phyloP scores from a whole-genome alignment of 192 early-diverging fungal species.

The Coemansia sp. region DNA sequence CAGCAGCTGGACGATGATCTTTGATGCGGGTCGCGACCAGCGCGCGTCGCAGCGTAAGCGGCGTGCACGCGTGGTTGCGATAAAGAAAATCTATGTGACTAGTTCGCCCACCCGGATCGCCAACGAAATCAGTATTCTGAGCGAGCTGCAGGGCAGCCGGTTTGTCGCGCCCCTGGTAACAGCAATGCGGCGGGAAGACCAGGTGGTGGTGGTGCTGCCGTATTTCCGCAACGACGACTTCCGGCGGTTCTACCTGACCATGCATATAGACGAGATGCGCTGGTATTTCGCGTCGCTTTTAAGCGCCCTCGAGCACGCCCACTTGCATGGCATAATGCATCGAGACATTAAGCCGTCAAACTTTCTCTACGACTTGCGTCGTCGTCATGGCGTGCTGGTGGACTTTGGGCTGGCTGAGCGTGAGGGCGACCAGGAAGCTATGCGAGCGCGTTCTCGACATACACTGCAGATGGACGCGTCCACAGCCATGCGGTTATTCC shows the following conservation, averaged over 20 bases:
- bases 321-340: conserved; percentile 74
- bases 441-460: conserved; percentile 23
- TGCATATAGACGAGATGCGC: conserved; percentile 68
- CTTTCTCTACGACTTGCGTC: conserved; percentile 78
- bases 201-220: conserved; percentile 79
- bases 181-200: conserved; percentile 73
- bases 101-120: conserved; percentile 76
- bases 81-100: conserved; percentile 86
- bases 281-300: conserved; percentile 75
- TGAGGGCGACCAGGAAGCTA: conserved; percentile 44
- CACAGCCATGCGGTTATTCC: conserved; percentile 42
- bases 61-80: conserved; percentile 60
- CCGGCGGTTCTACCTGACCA: conserved; percentile 60
- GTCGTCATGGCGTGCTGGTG: conserved; percentile 74
- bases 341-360: conserved; percentile 94
- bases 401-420: conserved; percentile 92
- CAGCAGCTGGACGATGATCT: conserved; percentile 58
- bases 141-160: conserved; percentile 65
- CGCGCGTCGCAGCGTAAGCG: conserved; percentile 2
- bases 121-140: conserved; percentile 79
- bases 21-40: conserved; percentile 3
- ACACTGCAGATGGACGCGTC: conserved; percentile 47
- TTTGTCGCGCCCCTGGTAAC: conserved; percentile 78
- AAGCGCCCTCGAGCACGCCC: conserved; percentile 68
- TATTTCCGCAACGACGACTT: conserved; percentile 85